A percentile compares a stretch with the other conserved stretches of the same genome.
Evolutionary conservation across 2,329 filamentous ascomycete species (phyloP).

Genomic region (Botrytis fabae): DNA sequence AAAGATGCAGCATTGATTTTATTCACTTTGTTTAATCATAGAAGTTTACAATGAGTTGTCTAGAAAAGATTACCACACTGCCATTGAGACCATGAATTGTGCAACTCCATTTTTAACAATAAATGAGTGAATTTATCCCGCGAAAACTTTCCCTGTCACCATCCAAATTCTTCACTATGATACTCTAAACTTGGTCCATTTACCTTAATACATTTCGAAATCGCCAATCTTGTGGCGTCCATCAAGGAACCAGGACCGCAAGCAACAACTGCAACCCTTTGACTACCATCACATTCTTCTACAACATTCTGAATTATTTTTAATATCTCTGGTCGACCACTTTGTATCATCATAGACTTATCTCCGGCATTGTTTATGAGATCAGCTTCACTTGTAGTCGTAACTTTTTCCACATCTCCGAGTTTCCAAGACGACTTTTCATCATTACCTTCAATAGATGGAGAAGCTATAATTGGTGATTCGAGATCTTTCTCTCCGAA

Average conservation of each 20-base stretch:
- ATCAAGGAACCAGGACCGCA: slow-evolving; percentile 52
- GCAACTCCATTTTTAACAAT: background rate
- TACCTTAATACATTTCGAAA: slow-evolving; percentile 47
- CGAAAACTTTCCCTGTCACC: slow-evolving; percentile 25
- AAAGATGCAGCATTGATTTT: background rate
- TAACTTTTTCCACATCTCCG: background rate
- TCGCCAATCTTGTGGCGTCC: slow-evolving; percentile 47
- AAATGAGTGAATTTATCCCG: background rate
- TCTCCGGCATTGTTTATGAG: background rate
- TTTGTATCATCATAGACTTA: slow-evolving; percentile 21
- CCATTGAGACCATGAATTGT: background rate
- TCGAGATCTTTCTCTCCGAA: background rate
- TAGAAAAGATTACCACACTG: background rate
- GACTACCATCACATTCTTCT: slow-evolving; percentile 38
- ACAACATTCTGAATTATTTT: slow-evolving; percentile 45
- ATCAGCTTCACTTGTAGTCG: background rate
- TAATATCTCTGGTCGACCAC: slow-evolving; percentile 47
- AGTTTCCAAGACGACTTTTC: background rate
- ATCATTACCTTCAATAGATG: background rate
- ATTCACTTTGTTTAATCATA: background rate
- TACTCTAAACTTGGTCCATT: slow-evolving; percentile 52
- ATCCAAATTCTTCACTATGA: slow-evolving; percentile 47
- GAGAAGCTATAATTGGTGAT: background rate
- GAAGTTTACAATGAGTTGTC: background rate
- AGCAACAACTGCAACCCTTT: slow-evolving; percentile 49